Conservation (phyloP, 768 basidiomycete species). For the Pulveroboletus frians region DNA sequence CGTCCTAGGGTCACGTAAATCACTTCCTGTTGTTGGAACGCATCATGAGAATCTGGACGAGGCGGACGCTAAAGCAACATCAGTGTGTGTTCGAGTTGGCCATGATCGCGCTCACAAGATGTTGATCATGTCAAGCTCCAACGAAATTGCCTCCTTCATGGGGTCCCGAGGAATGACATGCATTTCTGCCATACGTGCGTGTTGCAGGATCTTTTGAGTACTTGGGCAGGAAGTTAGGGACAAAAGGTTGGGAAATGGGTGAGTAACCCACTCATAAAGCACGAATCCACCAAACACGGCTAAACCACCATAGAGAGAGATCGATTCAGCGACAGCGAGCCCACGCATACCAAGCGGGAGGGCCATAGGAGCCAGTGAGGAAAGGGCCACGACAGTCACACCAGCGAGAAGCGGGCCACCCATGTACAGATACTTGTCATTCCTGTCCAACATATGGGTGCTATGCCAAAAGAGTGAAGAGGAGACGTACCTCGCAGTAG, state of each 20-base stretch:
- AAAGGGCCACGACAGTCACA: constrained; percentile 81
- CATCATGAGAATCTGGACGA: constrained; percentile 76
- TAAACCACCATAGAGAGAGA: constrained; percentile 83
- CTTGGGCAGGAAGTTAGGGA: constrained; percentile 24
- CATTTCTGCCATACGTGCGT: constrained; percentile 68
- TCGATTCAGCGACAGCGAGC: constrained; percentile 68
- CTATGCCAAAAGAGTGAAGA: neutral
- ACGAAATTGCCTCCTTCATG: constrained; percentile 67
- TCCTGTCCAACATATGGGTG: constrained; percentile 32
- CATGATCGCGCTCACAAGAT: constrained; percentile 59
- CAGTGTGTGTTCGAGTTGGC: constrained; percentile 1
- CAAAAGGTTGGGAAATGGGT: neutral
- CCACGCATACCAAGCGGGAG: constrained; percentile 79
- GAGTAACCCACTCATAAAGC: constrained; percentile 70
- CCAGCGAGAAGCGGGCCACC: constrained; percentile 87
- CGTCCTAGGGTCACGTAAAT: constrained; percentile 13
- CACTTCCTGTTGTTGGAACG: constrained; percentile 52
- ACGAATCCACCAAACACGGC: constrained; percentile 86
- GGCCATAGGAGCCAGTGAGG: constrained; percentile 83
- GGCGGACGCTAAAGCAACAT: constrained; percentile 52
- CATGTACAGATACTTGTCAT: constrained; percentile 80
- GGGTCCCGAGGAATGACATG: constrained; percentile 68
- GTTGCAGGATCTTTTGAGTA: constrained; percentile 78
- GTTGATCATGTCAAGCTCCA: constrained; percentile 87
- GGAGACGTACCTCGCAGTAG: constrained; percentile 66